Conservation (phyloP, 2,329 filamentous ascomycete species). For the Aspergillus sp. region DNA sequence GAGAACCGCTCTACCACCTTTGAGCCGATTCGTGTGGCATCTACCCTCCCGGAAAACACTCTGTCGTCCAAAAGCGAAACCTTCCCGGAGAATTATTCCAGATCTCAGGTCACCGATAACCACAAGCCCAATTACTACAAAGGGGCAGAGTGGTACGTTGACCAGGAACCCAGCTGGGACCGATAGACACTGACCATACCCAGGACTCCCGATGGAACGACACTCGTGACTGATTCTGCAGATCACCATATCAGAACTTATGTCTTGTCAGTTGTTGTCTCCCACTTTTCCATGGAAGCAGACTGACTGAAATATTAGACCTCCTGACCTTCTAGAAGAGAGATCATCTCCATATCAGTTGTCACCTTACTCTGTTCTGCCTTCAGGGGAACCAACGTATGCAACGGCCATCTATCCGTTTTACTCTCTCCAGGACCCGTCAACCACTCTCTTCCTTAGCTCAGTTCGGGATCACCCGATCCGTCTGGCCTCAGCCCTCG, state of each 20-base stretch:
- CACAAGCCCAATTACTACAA: conserved; percentile 41
- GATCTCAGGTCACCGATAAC: not conserved
- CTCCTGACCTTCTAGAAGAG: conserved; percentile 48
- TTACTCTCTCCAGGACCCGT: conserved; percentile 51
- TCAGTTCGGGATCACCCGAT: conserved; percentile 56
- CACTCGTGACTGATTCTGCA: conserved; percentile 53
- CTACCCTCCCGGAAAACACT: conserved; percentile 10
- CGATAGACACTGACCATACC: not conserved
- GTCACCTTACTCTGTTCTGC: conserved; percentile 45
- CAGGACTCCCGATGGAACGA: conserved; percentile 57
- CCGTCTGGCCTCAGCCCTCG: conserved; percentile 54
- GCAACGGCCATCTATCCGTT: conserved; percentile 54
- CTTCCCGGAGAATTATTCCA: not conserved
- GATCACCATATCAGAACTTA: conserved; percentile 53
- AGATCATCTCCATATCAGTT: conserved; percentile 36
- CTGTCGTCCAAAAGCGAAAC: not conserved
- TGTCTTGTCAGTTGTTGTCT: conserved; percentile 44
- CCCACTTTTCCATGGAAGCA: not conserved
- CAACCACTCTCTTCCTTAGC: conserved; percentile 50
- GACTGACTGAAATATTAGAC: conserved; percentile 29
- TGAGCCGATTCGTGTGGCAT: conserved; percentile 28
- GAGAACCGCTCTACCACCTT: conserved; percentile 1
- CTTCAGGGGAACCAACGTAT: conserved; percentile 51
- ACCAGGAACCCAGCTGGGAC: not conserved
- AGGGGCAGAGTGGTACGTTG: conserved; percentile 42